These are phyloP conservation scores for Neurospora discreta DNA, from an alignment of 495 filamentous ascomycete genomes.

Conservation along the genomic window DNA sequence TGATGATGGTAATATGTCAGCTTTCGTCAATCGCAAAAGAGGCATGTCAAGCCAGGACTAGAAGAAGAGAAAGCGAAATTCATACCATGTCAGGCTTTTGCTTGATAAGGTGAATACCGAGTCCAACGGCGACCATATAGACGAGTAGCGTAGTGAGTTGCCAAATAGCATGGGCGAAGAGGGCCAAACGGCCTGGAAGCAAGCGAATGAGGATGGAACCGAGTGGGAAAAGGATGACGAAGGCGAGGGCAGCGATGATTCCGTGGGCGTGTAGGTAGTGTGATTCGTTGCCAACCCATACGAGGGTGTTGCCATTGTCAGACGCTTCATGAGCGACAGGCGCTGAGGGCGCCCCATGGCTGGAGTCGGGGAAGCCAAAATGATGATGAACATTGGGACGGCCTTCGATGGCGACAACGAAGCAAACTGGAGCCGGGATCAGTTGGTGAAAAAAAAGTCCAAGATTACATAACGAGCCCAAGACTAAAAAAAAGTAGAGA, in stretches of 20 bases:
- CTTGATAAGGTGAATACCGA: conserved; percentile 46
- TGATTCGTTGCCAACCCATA: too few relatives aligned
- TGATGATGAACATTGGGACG: not conserved
- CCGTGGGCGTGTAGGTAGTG: conserved; percentile 30
- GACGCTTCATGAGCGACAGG: not conserved
- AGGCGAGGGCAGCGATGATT: conserved; percentile 29
- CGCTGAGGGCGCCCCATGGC: not conserved
- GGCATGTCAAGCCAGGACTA: not conserved
- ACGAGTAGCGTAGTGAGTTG: conserved; percentile 43
- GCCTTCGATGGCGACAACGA: not conserved
- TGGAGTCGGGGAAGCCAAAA: not conserved
- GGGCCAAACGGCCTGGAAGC: conserved; percentile 19
- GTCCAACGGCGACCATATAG: conserved; percentile 42
- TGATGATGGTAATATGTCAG: not conserved
- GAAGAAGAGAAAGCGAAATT: not conserved
- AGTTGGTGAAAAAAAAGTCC: not conserved
- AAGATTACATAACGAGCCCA: not conserved
- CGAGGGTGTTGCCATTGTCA: too few relatives aligned
- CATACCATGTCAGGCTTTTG: conserved; percentile 12
- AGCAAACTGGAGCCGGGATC: not conserved
- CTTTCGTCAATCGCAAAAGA: not conserved
- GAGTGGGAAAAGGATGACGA: conserved; percentile 42
- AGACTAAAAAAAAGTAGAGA: not conserved
- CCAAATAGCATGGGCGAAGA: conserved; percentile 39
- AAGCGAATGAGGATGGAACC: conserved; percentile 46